phyloP scores from a whole-genome alignment of 2,329 filamentous ascomycete genomes.

The Sclerotinia borealis region DNA sequence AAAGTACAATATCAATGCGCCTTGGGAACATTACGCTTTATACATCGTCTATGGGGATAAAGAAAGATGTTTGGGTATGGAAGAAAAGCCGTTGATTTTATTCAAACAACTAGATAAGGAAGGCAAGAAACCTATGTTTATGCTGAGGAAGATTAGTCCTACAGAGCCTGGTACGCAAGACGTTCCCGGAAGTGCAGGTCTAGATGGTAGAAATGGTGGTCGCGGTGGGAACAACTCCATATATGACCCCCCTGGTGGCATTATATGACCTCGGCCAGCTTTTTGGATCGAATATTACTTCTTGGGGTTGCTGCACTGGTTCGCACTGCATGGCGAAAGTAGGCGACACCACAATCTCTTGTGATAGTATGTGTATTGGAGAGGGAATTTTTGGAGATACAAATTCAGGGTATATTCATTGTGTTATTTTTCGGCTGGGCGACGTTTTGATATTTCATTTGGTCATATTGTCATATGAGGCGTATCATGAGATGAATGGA shows the following conservation, averaged over 20 bases:
- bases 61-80: slow-evolving; percentile 83
- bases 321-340: slow-evolving; percentile 10
- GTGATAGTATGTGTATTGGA: slow-evolving; percentile 13
- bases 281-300: slow-evolving; percentile 6
- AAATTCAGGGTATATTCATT: not conserved
- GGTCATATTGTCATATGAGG: slow-evolving; percentile 9
- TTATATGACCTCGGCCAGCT: slow-evolving; percentile 25
- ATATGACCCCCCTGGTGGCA: slow-evolving; percentile 32
- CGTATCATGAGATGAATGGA: slow-evolving; percentile 12
- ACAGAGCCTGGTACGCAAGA: slow-evolving; percentile 35
- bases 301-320: slow-evolving; percentile 9
- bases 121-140: slow-evolving; percentile 82
- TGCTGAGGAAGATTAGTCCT: slow-evolving; percentile 54
- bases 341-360: slow-evolving; percentile 6
- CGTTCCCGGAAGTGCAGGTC: slow-evolving; percentile 24
- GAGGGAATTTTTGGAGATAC: slow-evolving; percentile 4
- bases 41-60: slow-evolving; percentile 99
- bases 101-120: slow-evolving; percentile 98
- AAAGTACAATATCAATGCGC: slow-evolving; percentile 97
- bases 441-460: slow-evolving; percentile 1
- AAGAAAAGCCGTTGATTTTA: slow-evolving; percentile 89
- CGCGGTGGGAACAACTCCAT: slow-evolving; percentile 17
- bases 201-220: slow-evolving; percentile 19
- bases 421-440: slow-evolving; percentile 1
- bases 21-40: slow-evolving; percentile 93